Evolutionary conservation across 176 grass and related monocot genomes (phyloP).

Genomic region (Oryza brachyantha): DNA sequence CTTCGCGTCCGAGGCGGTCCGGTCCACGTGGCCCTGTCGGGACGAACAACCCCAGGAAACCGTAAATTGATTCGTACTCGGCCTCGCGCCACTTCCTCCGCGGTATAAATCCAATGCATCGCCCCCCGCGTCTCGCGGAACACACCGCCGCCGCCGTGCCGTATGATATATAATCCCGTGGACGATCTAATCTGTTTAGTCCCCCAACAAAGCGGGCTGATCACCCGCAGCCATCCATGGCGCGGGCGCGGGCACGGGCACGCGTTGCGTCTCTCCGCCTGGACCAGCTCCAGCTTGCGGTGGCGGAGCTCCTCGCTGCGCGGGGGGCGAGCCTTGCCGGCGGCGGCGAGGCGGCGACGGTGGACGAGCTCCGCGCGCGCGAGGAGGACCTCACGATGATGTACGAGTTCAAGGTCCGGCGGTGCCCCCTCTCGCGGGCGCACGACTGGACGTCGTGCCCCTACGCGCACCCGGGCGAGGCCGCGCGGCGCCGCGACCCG

Average conservation of each 20-base stretch:
- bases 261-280: neutral
- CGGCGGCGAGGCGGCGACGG: neutral
- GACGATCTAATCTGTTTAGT: neutral
- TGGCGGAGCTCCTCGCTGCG: conserved; percentile 28
- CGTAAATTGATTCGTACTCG: neutral
- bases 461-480: conserved; percentile 71
- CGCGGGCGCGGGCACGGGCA: no score
- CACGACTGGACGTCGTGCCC: conserved; percentile 94
- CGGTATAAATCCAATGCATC: neutral
- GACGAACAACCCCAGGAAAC: neutral
- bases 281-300: no score
- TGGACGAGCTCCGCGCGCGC: neutral
- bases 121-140: neutral
- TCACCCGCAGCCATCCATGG: neutral
- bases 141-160: no score
- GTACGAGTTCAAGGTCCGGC: conserved; percentile 87
- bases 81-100: neutral
- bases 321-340: conserved; percentile 20
- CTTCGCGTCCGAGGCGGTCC: neutral
- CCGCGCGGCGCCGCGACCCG: conserved; percentile 69
- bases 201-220: neutral
- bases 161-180: neutral
- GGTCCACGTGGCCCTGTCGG: neutral
- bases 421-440: conserved; percentile 48
- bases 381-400: conserved; percentile 78